Base-by-base conservation (phyloP, 2,329 filamentous ascomycete species). In the Venturia nashicola region DNA sequence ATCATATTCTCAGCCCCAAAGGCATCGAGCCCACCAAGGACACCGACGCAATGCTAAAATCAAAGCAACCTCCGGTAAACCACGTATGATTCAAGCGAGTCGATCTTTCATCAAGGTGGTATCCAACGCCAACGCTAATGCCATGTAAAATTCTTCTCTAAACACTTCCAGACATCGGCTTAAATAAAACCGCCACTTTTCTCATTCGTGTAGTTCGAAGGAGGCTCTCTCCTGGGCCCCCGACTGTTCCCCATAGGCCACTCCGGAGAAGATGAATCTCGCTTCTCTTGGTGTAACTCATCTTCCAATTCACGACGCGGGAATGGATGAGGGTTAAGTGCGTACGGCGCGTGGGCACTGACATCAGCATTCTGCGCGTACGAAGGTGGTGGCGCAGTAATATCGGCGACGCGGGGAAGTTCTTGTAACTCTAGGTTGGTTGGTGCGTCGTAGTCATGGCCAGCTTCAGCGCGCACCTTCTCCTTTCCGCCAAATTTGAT, bases 401-500 rank as follows among this genome's bases (percentile, higher is more conserved):
- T 40, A 77, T 77, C 55, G 76, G 74, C 32, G 18, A n/a, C 51
- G 16, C 51, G 51, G 16, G 51, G 51, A 69, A 67, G 36, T 6
- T n/a, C 48, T 43, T 43, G 20, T 27, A 62, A 36, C 39, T 65
- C 63, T 9, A 46, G 62, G 55, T 64, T 54, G 42, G 44, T 57
- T 7, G 59, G 57, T 36, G 46, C 59, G 46, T 61, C 62, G 66
- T 76, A 76, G 40, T 71, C 68, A 44, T 71, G 72, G 23, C 85
- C 85, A 40, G 85, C 84, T 70, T 88, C 86, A 11, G 77, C 83
- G 12, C 84, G 80, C 9, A 77, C 81, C 67, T 84, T 85, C 62
- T 86, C 85, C 1, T 81, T 81, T 36, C 78, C 77, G 63, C 79
- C 77, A 76, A 89, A 84, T 64, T 86, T 80, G 42, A 80, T 79